Percentiles rank a stretch among this genome's conserved stretches.
phyloP scores from a whole-genome alignment of 768 basidiomycete genomes.

The Tremella fuciformis region DNA sequence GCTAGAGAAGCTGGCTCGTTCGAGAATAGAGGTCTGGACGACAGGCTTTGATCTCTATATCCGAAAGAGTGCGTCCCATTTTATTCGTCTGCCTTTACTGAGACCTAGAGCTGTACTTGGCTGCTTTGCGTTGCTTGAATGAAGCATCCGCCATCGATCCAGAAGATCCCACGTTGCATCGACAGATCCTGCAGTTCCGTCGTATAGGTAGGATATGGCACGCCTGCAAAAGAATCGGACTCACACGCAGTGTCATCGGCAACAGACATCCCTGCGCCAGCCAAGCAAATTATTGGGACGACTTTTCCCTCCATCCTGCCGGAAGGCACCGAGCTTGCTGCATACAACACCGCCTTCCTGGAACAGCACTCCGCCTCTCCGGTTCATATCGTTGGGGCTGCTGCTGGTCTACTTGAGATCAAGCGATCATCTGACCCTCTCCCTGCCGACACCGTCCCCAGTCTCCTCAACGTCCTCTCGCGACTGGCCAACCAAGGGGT shows the following conservation, averaged over 20 bases:
- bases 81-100: neutral
- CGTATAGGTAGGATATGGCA: conserved; percentile 58
- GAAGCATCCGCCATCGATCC: conserved; percentile 60
- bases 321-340: conserved; percentile 60
- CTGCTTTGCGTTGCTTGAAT: conserved; percentile 68
- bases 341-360: conserved; percentile 72
- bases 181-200: conserved; percentile 66
- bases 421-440: conserved; percentile 1
- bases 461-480: conserved; percentile 13
- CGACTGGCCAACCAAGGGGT: conserved; percentile 21
- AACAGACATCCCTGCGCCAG: conserved; percentile 56
- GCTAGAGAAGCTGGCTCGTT: conserved; percentile 58
- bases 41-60: conserved; percentile 76
- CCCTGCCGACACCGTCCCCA: conserved; percentile 1
- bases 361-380: conserved; percentile 61
- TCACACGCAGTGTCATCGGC: conserved; percentile 55
- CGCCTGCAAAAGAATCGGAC: neutral
- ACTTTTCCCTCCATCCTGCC: conserved; percentile 60
- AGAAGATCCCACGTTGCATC: conserved; percentile 66
- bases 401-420: conserved; percentile 55
- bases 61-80: conserved; percentile 66
- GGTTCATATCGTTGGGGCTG: conserved; percentile 62
- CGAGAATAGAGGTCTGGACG: conserved; percentile 69
- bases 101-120: conserved; percentile 69
- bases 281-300: conserved; percentile 59